These are phyloP conservation scores for Hypoxylon lenormandii DNA, from an alignment of 495 filamentous ascomycete species.

Conservation along the genomic window DNA sequence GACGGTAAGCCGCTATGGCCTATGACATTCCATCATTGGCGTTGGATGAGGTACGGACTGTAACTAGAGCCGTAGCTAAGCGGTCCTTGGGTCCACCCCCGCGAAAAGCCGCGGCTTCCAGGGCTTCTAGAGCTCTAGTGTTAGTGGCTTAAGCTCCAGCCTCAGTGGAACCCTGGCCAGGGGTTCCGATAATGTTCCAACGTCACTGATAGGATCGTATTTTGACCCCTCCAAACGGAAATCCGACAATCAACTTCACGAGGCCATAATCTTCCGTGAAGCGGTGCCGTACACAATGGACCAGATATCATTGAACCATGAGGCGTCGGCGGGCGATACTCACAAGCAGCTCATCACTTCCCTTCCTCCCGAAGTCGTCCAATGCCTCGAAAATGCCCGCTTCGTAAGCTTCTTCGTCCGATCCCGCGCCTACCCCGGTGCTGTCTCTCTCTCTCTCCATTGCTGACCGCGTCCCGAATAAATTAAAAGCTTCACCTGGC, in stretches of 20 bases:
- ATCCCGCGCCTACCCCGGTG: slow-evolving; percentile 6
- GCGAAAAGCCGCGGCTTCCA: slow-evolving; percentile 39
- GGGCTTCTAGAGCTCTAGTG: not conserved
- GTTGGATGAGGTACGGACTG: slow-evolving; percentile 8
- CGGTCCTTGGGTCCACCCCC: slow-evolving; percentile 26
- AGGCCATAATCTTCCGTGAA: slow-evolving; percentile 1
- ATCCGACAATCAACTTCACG: slow-evolving; percentile 15
- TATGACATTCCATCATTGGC: slow-evolving; percentile 20
- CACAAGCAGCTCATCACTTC: slow-evolving; percentile 74
- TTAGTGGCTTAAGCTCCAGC: slow-evolving; percentile 35
- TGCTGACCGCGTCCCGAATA: slow-evolving; percentile 20
- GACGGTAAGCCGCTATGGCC: not conserved
- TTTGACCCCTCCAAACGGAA: slow-evolving; percentile 12
- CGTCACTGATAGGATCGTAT: slow-evolving; percentile 33
- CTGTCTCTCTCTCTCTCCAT: not conserved
- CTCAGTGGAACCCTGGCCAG: slow-evolving; percentile 15
- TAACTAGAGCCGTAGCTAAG: slow-evolving; percentile 37
- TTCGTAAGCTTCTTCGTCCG: slow-evolving; percentile 72
- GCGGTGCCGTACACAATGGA: slow-evolving; percentile 49
- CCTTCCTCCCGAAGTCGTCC: slow-evolving; percentile 84
- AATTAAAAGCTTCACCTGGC: slow-evolving; percentile 81
- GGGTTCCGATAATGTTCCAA: slow-evolving; percentile 4
- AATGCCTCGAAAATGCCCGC: slow-evolving; percentile 91
- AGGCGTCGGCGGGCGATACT: slow-evolving; percentile 77
- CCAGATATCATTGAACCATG: slow-evolving; percentile 75